Evolutionary conservation across 768 basidiomycete species (phyloP).

Genomic region (Leccinum sublutescens): DNA sequence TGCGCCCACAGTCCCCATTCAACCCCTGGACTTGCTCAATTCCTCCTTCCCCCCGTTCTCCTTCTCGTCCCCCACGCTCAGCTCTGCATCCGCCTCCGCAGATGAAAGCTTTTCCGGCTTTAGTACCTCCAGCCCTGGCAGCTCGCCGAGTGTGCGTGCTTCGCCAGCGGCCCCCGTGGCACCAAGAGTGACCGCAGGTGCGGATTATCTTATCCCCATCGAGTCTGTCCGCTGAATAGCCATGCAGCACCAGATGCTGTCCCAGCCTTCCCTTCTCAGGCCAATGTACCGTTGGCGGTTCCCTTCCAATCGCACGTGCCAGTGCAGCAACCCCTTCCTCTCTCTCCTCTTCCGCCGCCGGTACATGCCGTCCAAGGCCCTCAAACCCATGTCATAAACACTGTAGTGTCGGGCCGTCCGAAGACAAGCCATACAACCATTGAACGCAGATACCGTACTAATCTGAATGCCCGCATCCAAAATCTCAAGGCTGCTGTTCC

Average conservation of each 20-base stretch:
- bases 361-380: slow-evolving; percentile 23
- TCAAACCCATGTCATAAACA: slow-evolving; percentile 23
- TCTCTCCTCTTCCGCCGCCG: slow-evolving; percentile 41
- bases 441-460: slow-evolving; percentile 84
- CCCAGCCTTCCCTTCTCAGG: slow-evolving; percentile 18
- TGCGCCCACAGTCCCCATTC: slow-evolving; percentile 16
- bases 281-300: slow-evolving; percentile 22
- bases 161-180: slow-evolving; percentile 31
- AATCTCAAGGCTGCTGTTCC: slow-evolving; percentile 79
- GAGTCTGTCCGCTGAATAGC: neutral
- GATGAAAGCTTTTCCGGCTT: slow-evolving; percentile 27
- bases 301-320: slow-evolving; percentile 37
- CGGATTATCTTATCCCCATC: neutral
- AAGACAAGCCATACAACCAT: slow-evolving; percentile 91
- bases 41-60: slow-evolving; percentile 42
- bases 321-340: slow-evolving; percentile 25
- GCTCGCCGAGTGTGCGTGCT: slow-evolving; percentile 28
- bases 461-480: slow-evolving; percentile 83
- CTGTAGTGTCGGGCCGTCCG: slow-evolving; percentile 20
- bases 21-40: slow-evolving; percentile 29
- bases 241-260: slow-evolving; percentile 25
- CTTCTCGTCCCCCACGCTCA: slow-evolving; percentile 38
- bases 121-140: slow-evolving; percentile 26
- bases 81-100: slow-evolving; percentile 33
- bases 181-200: slow-evolving; percentile 23